These are phyloP conservation scores for Umbelopsis vinacea DNA, from an alignment of 192 early-diverging fungal species.

Conservation along the genomic window DNA sequence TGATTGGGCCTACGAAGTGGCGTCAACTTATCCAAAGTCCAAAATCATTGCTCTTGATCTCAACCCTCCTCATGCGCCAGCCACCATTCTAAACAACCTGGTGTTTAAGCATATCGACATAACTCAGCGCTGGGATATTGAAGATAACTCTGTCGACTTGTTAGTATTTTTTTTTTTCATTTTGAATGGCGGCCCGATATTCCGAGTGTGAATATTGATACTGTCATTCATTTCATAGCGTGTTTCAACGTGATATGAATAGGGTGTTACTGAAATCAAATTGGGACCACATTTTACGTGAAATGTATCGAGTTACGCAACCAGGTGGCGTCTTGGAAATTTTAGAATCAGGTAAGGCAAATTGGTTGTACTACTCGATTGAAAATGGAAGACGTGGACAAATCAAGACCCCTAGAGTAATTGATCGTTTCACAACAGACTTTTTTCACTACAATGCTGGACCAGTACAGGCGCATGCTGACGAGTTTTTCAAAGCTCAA, in stretches of 20 bases:
- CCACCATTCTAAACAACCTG: slow-evolving; percentile 32
- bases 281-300: slow-evolving; percentile 32
- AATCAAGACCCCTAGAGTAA: neutral
- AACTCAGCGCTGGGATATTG: slow-evolving; percentile 34
- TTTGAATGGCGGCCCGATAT: neutral
- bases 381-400: neutral
- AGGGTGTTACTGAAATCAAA: slow-evolving; percentile 24
- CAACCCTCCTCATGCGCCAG: slow-evolving; percentile 29
- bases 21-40: slow-evolving; percentile 26
- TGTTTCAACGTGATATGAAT: slow-evolving; percentile 41
- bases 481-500: slow-evolving; percentile 23
- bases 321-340: slow-evolving; percentile 39
- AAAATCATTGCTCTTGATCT: slow-evolving; percentile 37
- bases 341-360: slow-evolving; percentile 30
- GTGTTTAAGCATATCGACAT: slow-evolving; percentile 30
- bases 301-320: slow-evolving; percentile 39
- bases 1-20: slow-evolving; percentile 45
- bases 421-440: slow-evolving; percentile 26
- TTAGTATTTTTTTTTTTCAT: slow-evolving; percentile 27
- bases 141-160: slow-evolving; percentile 39
- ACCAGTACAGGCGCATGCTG: slow-evolving; percentile 28
- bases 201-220: too few species aligned
- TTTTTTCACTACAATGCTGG: slow-evolving; percentile 42
- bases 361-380: neutral
- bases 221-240: slow-evolving; percentile 32